A percentile compares a stretch with the other conserved stretches of the same genome.
phyloP scores from a whole-genome alignment of 495 filamentous ascomycete species.

The Sphaerosporella brunnea region DNA sequence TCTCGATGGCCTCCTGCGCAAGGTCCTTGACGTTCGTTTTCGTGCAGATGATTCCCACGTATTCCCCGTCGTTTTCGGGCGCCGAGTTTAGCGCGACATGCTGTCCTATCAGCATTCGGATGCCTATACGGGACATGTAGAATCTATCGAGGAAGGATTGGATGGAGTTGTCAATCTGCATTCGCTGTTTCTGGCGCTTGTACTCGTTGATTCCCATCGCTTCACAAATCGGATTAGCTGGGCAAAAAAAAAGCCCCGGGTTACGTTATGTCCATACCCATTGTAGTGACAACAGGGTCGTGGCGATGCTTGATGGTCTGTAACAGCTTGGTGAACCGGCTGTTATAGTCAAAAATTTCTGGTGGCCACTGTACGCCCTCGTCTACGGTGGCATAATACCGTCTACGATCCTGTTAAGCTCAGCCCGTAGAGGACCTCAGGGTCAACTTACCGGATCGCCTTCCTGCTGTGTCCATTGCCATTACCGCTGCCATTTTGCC shows the following conservation, averaged over 20 bases:
- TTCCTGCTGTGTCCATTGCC: conserved; percentile 29
- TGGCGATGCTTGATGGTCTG: conserved; percentile 89
- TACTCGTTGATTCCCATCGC: conserved; percentile 96
- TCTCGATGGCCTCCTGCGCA: conserved; percentile 92
- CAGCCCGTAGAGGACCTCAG: background rate
- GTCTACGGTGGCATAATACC: conserved; percentile 86
- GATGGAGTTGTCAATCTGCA: conserved; percentile 95
- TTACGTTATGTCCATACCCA: no score
- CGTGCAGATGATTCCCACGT: conserved; percentile 97
- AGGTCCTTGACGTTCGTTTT: conserved; percentile 94
- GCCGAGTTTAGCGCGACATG: conserved; percentile 94
- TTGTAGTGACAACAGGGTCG: conserved; percentile 92
- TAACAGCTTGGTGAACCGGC: conserved; percentile 64
- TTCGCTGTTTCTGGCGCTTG: conserved; percentile 85
- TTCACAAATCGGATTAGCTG: conserved; percentile 24
- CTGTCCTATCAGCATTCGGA: conserved; percentile 96
- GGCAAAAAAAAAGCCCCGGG: background rate
- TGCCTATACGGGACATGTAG: conserved; percentile 99
- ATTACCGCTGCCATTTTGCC: conserved; percentile 34
- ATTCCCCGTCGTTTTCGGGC: conserved; percentile 73
- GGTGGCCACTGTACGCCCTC: conserved; percentile 82
- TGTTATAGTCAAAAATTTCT: conserved; percentile 85
- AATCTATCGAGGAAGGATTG: conserved; percentile 95
- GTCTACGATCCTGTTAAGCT: conserved; percentile 29
- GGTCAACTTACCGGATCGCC: background rate